Evolutionary conservation across 2,329 filamentous ascomycete genomes (phyloP), one percentile per base, ranked within the genome.

Genomic region (Fusarium oligoseptatum): DNA sequence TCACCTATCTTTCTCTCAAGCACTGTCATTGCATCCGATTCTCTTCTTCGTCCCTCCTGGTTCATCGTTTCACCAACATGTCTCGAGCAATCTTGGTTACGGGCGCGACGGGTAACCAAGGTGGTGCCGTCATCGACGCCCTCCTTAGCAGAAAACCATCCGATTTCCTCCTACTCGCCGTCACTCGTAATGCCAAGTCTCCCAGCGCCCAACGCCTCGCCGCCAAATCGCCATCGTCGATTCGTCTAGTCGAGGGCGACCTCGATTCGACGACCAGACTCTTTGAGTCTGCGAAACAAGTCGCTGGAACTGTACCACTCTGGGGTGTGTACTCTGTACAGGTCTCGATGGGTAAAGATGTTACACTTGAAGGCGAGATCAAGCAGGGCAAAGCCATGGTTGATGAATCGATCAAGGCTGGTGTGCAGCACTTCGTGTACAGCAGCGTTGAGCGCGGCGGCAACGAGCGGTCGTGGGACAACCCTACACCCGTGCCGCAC

Each of bases 381-480:
- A 56, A 57, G 3, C 72, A 74, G 39, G 71, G 72, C n/a, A 74
- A 74, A 29, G 68, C 50, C 4, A 65, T 74, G 2, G 37, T 76
- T 2, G 73, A 76, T 0, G 67, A 73, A 7, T 61, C 73, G 0
- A 68, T 76, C 41, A 69, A 68, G 37, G 27, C 58, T 1, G 70
- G 64, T 0, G 17, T 75, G 9, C 45, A 65, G 10, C 77, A 78
- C 22, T 89, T 79, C 66, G 78, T 79, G 7, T 76, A 79, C 17
- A 73, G 72, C n/a, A 73, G 73, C 4, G 76, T 79, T 22, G 77
- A 79, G 17, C 76, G 77, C 4, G 77, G 77, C 15, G 77, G 78
- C 22, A 74, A 79, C 24, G 60, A 76, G n/a, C 65, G 57, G 43
- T 80, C 75, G 7, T 79, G 77, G 77, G 27, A 55, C 1, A 67